Evolutionary conservation across 306 rosid species (phyloP), one percentile per base, ranked within the genome.

Genomic region (Quercus robur): DNA sequence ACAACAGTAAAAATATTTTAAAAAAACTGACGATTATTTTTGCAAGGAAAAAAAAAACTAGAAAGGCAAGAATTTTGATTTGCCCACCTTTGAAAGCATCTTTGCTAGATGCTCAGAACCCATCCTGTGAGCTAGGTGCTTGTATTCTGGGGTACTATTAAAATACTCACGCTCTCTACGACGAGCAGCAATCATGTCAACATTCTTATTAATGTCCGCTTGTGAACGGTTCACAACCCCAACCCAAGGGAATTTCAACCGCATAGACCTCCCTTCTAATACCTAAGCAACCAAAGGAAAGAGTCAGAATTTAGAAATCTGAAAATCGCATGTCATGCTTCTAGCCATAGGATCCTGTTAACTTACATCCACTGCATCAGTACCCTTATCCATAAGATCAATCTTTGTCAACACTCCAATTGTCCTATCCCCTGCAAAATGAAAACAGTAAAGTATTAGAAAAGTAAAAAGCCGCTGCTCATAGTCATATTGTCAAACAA

Each of bases 321-420:
- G 71, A 56, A 61, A 44, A 30, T 9, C 1, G 15, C 26, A 58
- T 15, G 70, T 56, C 46, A 68, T 33, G 56, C 33, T 57, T 46
- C 56, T 17, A 81, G 71, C 64, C 28, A 14, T 25, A 19, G 44
- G 74, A 54, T 15, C 51, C 66, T 77, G 56, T 7, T 54, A 59
- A 87, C 94, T 90, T 85, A 94, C 98, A 33, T 94, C 98, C 57
- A 87, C 98, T 61, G 98, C 98, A 89, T 94, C 97, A 15, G 98
- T 94, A 63, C 98, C 98, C 97, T 94, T 94, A 81, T 94, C 98
- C 98, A 94, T 92, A 38, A 94, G 97, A 86, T 94, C 98, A 87
- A 94, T 94, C 89, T 94, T 94, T 44, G 98, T 94, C 89, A 94
- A 85, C 73, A 94, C 98, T 75, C 98, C 98, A 55, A 92, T 19